Percentiles rank a stretch among this genome's conserved stretches.
Evolutionary conservation across 2,329 filamentous ascomycete species (phyloP).

Genomic region (Colletotrichum brevisporum): DNA sequence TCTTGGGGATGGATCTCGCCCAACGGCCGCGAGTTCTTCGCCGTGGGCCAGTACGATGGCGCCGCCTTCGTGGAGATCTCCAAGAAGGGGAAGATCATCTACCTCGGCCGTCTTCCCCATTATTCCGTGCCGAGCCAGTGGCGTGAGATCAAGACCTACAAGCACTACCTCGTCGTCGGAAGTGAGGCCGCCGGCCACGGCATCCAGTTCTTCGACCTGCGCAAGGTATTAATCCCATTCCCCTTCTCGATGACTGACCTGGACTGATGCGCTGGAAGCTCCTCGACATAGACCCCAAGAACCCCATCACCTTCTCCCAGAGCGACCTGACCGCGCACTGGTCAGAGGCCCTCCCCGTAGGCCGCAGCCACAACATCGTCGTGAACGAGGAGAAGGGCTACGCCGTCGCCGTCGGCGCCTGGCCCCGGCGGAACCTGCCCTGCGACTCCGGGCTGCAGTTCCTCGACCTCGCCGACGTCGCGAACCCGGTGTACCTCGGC

Average conservation of each 20-base stretch:
- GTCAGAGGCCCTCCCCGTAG: constrained; percentile 50
- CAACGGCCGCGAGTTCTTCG: constrained; percentile 56
- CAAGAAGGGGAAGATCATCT: constrained; percentile 55
- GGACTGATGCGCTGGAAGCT: constrained; percentile 46
- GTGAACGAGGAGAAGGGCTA: constrained; percentile 61
- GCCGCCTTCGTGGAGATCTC: constrained; percentile 59
- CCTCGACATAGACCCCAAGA: constrained; percentile 55
- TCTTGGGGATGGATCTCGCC: constrained; percentile 58
- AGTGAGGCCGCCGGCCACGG: constrained; percentile 61
- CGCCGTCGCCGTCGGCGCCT: constrained; percentile 60
- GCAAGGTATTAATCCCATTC: constrained; percentile 48
- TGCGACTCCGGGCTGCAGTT: constrained; percentile 69
- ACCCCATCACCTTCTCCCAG: constrained; percentile 47
- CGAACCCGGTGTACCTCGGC: constrained; percentile 67
- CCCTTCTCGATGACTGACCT: background rate
- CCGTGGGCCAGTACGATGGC: constrained; percentile 48
- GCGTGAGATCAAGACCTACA: constrained; percentile 54
- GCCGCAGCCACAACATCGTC: constrained; percentile 63
- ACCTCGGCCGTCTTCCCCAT: constrained; percentile 57
- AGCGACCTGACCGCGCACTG: constrained; percentile 49
- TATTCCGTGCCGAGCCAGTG: constrained; percentile 49
- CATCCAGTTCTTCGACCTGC: constrained; percentile 73
- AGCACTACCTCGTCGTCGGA: constrained; percentile 49
- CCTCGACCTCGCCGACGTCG: constrained; percentile 68
- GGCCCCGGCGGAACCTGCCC: constrained; percentile 52